Evolutionary conservation across 2,329 filamentous ascomycete species (phyloP), one percentile per base, ranked within the genome.

Genomic region (Pestalotiopsis sp.): DNA sequence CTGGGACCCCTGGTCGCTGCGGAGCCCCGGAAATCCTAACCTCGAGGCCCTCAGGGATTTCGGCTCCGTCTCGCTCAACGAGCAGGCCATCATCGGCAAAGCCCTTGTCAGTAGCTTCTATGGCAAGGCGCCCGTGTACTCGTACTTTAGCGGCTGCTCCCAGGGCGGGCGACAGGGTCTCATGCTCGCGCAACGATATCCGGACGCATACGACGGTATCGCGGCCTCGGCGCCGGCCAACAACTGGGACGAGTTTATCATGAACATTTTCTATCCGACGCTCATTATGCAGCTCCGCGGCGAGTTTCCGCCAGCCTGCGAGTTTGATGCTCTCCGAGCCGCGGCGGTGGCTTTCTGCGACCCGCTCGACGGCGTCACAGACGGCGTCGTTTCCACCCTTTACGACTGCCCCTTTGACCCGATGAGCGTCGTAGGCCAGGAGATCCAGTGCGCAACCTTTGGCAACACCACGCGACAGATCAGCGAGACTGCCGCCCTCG

Each of bases 111-210:
- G 20, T 69, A 76, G 75, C 45, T 81, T 85, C 66, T 87, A 83
- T 72, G 75, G 73, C n/a, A 59, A 23, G 60, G 72, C 67, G 39
- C 70, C 73, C 72, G 75, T 68, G 73, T 87, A 82, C 74, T 85
- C 86, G 25, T 88, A 89, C 77, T 89, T 86, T 75, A 76, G 81
- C 71, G 83, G 83, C n/a, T 86, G 83, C 72, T 84, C 83, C 13
- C 80, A 84, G 52, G 83, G 87, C 13, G 88, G 88, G 1, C 80
- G 87, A 1, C 86, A 90, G 74, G 87, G 86, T 7, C 76, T 87
- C 25, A 84, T 85, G 72, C 79, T 86, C 9, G 83, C 85, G 0
- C 84, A 89, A 71, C 75, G 81, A 7, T 87, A 84, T 69, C 86
- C 87, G 0, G 79, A 84, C 1, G 83, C 85, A 38, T 89, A 87